Evolutionary conservation across 257 asterid genomes (phyloP), one percentile per base, ranked within the genome.

Genomic region (Phtheirospermum japonicum): DNA sequence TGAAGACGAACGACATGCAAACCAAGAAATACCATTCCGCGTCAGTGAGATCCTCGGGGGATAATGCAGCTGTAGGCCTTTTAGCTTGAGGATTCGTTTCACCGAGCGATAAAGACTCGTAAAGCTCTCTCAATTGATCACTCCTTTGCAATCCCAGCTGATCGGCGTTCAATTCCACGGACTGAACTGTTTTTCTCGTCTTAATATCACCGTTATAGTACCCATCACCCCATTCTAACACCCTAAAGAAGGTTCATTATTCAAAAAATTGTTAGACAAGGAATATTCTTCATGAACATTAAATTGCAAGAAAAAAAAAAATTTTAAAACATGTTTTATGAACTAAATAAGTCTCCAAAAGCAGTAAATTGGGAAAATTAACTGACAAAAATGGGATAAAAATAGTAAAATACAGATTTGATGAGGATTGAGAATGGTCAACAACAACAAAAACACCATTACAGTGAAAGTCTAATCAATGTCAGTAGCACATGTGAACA

Each of bases 21-120:
- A 87, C 95, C 90, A 92, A 76, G 86, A 80, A 92, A 73, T 81
- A 92, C 97, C 99, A 92, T 77, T 92, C 97, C 0, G 97, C 76
- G 73, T 92, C 95, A 0, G 97, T 86, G 69, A 92, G 97, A 76
- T 92, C 99, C 77, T 92, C 99, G 1, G 97, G 97, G 61, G 95
- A 86, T 64, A 92, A 75, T 57, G 97, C 81, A 70, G 89, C 87
- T 0, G 97, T 77, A 9, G 96, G 96, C 76, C 96, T 76, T 66
- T 76, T 86, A 36, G 82, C 78, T 71, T 85, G 89, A 33, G 82
- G 72, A 33, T 43, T 75, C 10, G 82, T 62, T 59, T 89, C 96
- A 8, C 96, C 95, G 13, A 73, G 78, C 1, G 76, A 81, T 8
- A 92, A 79, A 42, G 97, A 85, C 48, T 71, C 89, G 4, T 53